Evolutionary conservation across 2,329 filamentous ascomycete species (phyloP).

Genomic region (Sarocladium strictum): DNA sequence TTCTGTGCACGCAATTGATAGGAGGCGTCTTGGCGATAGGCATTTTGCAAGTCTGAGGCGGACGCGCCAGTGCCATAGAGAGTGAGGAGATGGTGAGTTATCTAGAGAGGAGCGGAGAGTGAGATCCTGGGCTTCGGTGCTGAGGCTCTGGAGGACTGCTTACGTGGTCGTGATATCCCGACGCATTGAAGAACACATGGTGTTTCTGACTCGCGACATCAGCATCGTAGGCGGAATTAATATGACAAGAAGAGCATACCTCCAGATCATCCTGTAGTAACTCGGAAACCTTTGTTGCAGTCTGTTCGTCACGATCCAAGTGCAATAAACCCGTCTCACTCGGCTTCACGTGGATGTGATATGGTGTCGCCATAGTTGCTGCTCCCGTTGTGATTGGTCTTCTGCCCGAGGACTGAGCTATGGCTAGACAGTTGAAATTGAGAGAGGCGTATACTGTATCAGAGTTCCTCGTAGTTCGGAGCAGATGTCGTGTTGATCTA

Average conservation of each 20-base stretch:
- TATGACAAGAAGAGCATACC: too few species aligned
- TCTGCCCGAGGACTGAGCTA: background rate
- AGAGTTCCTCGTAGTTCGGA: background rate
- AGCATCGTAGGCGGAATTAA: too few species aligned
- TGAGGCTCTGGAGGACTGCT: slow-evolving; percentile 15
- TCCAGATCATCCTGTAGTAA: slow-evolving; percentile 73
- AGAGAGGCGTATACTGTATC: background rate
- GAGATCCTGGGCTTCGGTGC: background rate
- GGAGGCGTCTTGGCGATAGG: slow-evolving; percentile 56
- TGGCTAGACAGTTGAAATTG: background rate
- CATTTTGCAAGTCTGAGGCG: slow-evolving; percentile 50
- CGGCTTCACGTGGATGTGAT: slow-evolving; percentile 40
- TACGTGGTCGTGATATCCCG: slow-evolving; percentile 77
- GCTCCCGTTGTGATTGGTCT: background rate
- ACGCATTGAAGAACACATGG: slow-evolving; percentile 74
- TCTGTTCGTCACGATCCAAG: slow-evolving; percentile 44
- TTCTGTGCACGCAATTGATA: slow-evolving; percentile 58
- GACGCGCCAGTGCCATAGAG: slow-evolving; percentile 70
- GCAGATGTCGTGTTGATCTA: background rate
- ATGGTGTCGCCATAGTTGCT: slow-evolving; percentile 37
- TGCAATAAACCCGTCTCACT: slow-evolving; percentile 45
- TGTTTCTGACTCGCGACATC: too few species aligned
- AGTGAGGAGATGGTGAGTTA: slow-evolving; percentile 69
- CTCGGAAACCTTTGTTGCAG: slow-evolving; percentile 57
- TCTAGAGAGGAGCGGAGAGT: slow-evolving; percentile 25